Conservation (phyloP, 2,329 filamentous ascomycete species). For the Ustulina deusta region DNA sequence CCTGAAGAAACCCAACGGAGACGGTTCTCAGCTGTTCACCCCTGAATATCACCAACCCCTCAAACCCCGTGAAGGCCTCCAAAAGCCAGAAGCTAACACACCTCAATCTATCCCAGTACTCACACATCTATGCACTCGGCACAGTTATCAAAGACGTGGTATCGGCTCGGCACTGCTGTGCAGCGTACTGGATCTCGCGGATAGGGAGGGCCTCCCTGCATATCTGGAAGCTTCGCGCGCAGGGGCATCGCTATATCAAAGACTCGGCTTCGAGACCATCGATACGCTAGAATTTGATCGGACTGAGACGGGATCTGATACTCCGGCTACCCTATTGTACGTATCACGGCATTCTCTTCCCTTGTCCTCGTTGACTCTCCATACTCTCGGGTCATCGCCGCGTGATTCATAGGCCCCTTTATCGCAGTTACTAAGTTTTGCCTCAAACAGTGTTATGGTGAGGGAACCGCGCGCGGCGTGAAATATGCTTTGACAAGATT, state of each 20-base stretch:
- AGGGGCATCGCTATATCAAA: constrained; percentile 43
- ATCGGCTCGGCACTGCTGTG: constrained; percentile 44
- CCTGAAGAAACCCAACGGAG: not conserved
- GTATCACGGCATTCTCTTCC: not conserved
- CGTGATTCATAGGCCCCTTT: not conserved
- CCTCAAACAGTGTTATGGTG: constrained; percentile 20
- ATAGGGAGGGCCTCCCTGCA: constrained; percentile 40
- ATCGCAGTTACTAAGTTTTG: constrained; percentile 2
- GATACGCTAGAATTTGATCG: constrained; percentile 42
- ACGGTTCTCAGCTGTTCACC: not conserved
- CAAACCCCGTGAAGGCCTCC: not conserved
- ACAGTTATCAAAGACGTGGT: constrained; percentile 45
- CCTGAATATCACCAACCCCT: not conserved
- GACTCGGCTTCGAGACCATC: constrained; percentile 41
- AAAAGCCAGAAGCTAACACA: not conserved
- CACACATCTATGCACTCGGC: constrained; percentile 44
- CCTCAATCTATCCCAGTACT: constrained; percentile 35
- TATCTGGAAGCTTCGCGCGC: constrained; percentile 44
- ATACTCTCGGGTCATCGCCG: not conserved
- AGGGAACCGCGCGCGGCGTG: constrained; percentile 21
- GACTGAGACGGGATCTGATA: constrained; percentile 16
- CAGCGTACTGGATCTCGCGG: constrained; percentile 43
- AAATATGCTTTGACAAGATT: not conserved
- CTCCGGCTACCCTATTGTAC: constrained; percentile 24
- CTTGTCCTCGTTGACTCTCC: not conserved